Conservation (phyloP, 2,329 filamentous ascomycete genomes). For the Hypoxylon sp. region DNA sequence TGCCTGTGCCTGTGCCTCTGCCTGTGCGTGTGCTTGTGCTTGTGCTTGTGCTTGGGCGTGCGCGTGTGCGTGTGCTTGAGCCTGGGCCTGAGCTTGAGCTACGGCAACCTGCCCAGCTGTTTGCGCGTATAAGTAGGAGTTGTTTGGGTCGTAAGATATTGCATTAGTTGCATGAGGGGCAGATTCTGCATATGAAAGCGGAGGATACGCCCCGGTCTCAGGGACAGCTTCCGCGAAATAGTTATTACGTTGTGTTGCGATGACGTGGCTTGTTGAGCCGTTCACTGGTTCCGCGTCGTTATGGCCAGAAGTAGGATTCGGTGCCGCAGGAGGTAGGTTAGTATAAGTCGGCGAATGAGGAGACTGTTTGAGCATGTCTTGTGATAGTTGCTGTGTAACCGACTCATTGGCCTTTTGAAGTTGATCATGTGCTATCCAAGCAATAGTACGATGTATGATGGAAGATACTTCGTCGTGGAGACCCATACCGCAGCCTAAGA, state of each 20-base stretch:
- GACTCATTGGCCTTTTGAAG: constrained; percentile 53
- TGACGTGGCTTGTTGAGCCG: constrained; percentile 46
- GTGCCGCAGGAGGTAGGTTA: constrained; percentile 45
- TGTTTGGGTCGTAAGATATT: constrained; percentile 50
- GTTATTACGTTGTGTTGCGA: constrained; percentile 46
- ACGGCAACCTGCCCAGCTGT: constrained; percentile 49
- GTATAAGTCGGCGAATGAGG: constrained; percentile 52
- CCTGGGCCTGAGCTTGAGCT: constrained; percentile 46
- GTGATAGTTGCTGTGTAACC: constrained; percentile 44
- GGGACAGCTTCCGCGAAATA: constrained; percentile 50
- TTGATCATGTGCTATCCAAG: constrained; percentile 68
- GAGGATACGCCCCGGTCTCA: constrained; percentile 49
- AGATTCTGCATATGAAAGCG: constrained; percentile 50
- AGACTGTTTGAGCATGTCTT: constrained; percentile 53
- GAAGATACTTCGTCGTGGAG: constrained; percentile 62
- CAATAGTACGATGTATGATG: constrained; percentile 67
- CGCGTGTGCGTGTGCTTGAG: constrained; percentile 45
- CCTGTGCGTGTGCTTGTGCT: constrained; percentile 48
- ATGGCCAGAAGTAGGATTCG: constrained; percentile 40
- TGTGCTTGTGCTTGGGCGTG: constrained; percentile 49
- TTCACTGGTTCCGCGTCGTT: constrained; percentile 46
- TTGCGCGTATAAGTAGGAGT: constrained; percentile 52
- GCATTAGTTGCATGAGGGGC: constrained; percentile 45
- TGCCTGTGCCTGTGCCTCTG: constrained; percentile 49
- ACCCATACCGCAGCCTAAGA: constrained; percentile 61